Conservation (phyloP, 2,329 filamentous ascomycete species). For the Alternaria rosae region DNA sequence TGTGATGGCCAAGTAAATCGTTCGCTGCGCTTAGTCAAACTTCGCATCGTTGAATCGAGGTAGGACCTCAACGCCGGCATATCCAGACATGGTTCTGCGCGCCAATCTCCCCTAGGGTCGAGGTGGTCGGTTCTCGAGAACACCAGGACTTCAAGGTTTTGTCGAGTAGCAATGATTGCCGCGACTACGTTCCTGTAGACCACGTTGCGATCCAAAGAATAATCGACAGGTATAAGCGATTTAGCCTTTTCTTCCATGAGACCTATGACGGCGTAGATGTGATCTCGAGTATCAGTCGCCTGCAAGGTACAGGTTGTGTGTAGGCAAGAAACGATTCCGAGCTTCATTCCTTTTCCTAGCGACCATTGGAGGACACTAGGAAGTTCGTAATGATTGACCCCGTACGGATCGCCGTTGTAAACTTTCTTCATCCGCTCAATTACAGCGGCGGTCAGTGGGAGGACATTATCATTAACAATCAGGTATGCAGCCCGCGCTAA, state of each 20-base stretch:
- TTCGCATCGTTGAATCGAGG: no score
- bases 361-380: neutral
- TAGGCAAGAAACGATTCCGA: neutral
- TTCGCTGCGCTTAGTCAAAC: no score
- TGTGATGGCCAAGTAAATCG: no score
- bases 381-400: no score
- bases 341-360: no score
- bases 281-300: constrained; percentile 13
- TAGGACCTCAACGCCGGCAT: no score
- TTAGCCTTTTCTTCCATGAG: constrained; percentile 7
- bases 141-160: neutral
- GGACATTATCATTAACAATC: constrained; percentile 4
- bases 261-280: constrained; percentile 16
- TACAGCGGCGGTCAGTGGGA: neutral
- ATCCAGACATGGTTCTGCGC: no score
- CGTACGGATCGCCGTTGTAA: neutral
- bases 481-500: constrained; percentile 13
- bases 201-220: neutral
- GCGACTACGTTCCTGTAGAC: neutral
- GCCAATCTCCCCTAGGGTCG: no score
- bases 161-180: neutral
- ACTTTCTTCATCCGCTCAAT: neutral
- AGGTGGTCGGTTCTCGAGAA: no score
- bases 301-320: neutral
- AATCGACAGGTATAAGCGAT: constrained; percentile 9